Percentiles rank a stretch among this genome's conserved stretches.
Evolutionary conservation across 257 asterid species (phyloP).

Genomic region (Solanum lycopersicoides): DNA sequence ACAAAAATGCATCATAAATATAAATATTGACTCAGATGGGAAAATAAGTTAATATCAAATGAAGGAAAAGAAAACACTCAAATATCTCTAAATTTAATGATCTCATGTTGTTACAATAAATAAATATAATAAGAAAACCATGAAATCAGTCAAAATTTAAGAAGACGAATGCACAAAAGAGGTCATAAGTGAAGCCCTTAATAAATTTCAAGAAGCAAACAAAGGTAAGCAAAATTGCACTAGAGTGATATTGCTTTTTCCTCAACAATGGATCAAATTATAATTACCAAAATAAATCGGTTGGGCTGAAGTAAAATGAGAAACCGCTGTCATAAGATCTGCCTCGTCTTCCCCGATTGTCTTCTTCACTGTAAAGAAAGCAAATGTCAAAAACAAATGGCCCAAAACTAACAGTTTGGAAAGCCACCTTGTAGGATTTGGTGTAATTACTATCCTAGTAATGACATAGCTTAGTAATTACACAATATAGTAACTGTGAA

Average conservation of each 20-base stretch:
- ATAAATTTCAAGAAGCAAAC: background rate
- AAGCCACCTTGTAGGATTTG: background rate
- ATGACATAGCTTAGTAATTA: background rate
- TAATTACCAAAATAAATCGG: conserved; percentile 78
- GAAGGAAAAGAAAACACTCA: background rate
- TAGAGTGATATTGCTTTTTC: conserved; percentile 1
- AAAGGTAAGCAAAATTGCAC: background rate
- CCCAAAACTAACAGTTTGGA: background rate
- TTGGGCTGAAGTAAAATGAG: conserved; percentile 49
- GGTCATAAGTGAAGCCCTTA: background rate
- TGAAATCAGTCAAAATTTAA: background rate
- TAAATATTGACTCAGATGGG: background rate
- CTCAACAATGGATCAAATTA: background rate
- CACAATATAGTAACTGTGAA: background rate
- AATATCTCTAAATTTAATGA: background rate
- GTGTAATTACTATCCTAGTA: background rate
- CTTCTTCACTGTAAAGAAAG: conserved; percentile 53
- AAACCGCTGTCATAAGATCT: conserved; percentile 61
- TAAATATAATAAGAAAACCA: background rate
- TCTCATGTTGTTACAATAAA: background rate
- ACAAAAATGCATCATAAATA: background rate
- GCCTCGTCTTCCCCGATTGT: conserved; percentile 82
- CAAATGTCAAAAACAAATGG: background rate
- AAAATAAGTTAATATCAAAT: background rate
- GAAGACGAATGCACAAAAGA: background rate